phyloP scores from a whole-genome alignment of 345 rosid genomes.

The Salix koriyanagi region DNA sequence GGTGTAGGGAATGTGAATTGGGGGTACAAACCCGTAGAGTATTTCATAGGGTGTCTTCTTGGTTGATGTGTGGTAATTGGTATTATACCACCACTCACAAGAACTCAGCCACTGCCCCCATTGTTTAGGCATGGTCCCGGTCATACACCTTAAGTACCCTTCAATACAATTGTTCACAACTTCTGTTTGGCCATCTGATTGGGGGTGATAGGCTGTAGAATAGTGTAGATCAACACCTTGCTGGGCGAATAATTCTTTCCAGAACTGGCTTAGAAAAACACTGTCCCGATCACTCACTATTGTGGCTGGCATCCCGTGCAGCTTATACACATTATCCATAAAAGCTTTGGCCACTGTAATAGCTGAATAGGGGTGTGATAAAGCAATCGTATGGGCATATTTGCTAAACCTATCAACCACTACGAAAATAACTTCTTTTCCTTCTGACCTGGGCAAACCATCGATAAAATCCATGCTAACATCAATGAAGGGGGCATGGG shows the following conservation, averaged over 20 bases:
- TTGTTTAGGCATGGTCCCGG: accelerated
- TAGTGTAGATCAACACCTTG: neutral
- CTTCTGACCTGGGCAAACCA: no score
- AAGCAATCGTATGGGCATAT: neutral
- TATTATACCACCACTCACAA: neutral
- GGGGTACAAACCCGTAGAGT: neutral
- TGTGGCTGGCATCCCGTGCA: no score
- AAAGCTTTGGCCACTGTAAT: neutral
- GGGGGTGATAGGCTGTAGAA: neutral
- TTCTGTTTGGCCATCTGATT: neutral
- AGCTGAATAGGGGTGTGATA: neutral
- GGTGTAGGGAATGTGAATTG: no score
- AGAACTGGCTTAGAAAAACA: neutral
- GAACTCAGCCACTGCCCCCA: neutral
- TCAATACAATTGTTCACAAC: neutral
- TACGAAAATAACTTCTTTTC: no score
- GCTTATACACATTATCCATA: no score
- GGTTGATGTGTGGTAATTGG: neutral
- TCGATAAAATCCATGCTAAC: no score
- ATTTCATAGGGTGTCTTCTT: neutral
- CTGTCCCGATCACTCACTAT: no score
- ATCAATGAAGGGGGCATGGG: no score
- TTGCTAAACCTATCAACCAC: neutral
- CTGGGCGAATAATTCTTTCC: neutral
- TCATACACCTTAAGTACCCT: neutral